Evolutionary conservation across 768 basidiomycete species (phyloP).

Genomic region (Podaxis sp.): DNA sequence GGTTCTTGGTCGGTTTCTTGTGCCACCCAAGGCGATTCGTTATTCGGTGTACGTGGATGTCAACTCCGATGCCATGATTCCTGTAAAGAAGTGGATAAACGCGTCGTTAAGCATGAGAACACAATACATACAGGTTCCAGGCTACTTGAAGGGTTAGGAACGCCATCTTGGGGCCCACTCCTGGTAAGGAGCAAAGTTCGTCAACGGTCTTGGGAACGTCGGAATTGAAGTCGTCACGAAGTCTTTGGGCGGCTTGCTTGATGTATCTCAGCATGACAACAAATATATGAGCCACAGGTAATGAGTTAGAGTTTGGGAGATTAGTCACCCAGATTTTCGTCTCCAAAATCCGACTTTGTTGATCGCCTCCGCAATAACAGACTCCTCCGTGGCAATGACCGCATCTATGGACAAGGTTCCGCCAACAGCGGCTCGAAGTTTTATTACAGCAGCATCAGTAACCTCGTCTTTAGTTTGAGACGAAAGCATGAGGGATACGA

Average conservation of each 20-base stretch:
- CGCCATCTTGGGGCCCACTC: constrained; percentile 97
- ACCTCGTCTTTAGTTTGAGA: constrained; percentile 96
- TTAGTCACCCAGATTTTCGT: constrained; percentile 73
- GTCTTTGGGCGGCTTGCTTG: constrained; percentile 65
- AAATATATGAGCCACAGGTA: neutral
- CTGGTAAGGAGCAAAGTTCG: constrained; percentile 82
- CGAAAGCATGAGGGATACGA: constrained; percentile 93
- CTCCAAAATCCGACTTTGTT: constrained; percentile 93
- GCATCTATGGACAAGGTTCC: constrained; percentile 78
- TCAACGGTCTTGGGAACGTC: constrained; percentile 91
- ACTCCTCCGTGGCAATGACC: constrained; percentile 61
- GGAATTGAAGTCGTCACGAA: constrained; percentile 71
- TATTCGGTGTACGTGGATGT: constrained; percentile 94
- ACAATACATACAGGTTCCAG: constrained; percentile 68
- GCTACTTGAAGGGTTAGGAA: constrained; percentile 82
- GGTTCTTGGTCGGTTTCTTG: constrained; percentile 74
- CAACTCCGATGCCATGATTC: constrained; percentile 91
- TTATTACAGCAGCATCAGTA: constrained; percentile 74
- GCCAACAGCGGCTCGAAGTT: constrained; percentile 71
- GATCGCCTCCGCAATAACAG: constrained; percentile 72
- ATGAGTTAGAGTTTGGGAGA: neutral
- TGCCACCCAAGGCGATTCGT: constrained; percentile 96
- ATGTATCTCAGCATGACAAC: constrained; percentile 55
- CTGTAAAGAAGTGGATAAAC: constrained; percentile 34
- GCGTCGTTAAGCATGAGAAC: neutral